Base-by-base conservation (phyloP, 768 basidiomycete genomes). In the Lanmaoa rubissima region DNA sequence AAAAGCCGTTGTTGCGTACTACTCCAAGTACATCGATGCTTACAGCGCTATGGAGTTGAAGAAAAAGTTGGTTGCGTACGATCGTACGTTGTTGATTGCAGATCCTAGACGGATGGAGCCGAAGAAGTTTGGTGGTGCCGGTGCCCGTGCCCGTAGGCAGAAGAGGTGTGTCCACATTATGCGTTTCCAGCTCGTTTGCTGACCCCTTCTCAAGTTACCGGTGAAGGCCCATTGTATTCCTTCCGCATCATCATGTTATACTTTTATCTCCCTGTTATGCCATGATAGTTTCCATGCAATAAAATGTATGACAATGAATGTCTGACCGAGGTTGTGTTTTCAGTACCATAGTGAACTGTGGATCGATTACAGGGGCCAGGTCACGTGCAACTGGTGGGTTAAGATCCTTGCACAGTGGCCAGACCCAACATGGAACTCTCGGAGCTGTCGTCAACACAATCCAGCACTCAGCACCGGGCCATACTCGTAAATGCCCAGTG, bases 91-190 rank as follows among this genome's bases (percentile, higher is more conserved):
- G 59, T 76, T 95, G 68, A 94, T 95, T 63, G 90, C 94, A 54
- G 94, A 96, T 74, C 94, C 93, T 63, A 87, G 97, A 78, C 88
- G 96, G 80, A 92, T 90, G 88, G 96, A 98, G 76, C 96, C 96
- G 67, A 98, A 98, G 87, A 97, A 96, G 79, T 98, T 98, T 74
- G 96, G 95, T 84, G 95, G 95, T 82, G 83, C 81, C 74, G 95
- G 95, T 87, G 95, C 95, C 64, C 92, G 95, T 84, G 94, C 94
- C 57, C 91, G 94, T 80, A 88, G 94, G 78, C 95, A 97, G 82
- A 97, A 96, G 84, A 92, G 88, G 92, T 94, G 61, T 59, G 55
- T 41, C 38, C 32, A 38, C 17, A 12, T 54, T 17, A 14, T 45
- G 8, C 16, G 26, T 49, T 21, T 58, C 48, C 11, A 11, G 42